Conservation (phyloP, 495 filamentous ascomycete genomes). For the Clohesyomyces aquaticus region DNA sequence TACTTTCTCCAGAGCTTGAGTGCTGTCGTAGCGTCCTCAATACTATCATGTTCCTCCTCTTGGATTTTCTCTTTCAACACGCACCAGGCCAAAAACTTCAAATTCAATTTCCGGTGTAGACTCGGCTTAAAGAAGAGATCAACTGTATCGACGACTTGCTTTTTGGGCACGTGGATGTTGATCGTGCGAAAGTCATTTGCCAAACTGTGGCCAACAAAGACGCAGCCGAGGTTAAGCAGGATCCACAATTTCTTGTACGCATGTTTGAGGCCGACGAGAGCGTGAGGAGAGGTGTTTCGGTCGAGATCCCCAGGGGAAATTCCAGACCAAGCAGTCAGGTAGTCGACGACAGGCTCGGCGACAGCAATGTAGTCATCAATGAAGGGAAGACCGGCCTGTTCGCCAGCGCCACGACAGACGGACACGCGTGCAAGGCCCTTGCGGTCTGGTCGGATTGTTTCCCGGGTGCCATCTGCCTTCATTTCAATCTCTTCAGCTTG, state of each 20-base stretch:
- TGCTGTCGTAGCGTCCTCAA: conserved; percentile 90
- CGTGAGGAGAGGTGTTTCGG: conserved; percentile 69
- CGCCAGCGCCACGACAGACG: conserved; percentile 76
- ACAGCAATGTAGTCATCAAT: conserved; percentile 97
- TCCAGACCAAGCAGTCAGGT: conserved; percentile 89
- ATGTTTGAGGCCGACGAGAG: conserved; percentile 81
- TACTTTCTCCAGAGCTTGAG: conserved; percentile 89
- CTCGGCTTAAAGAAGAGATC: conserved; percentile 77
- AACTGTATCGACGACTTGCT: conserved; percentile 90
- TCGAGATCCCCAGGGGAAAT: conserved; percentile 86
- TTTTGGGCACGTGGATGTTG: conserved; percentile 92
- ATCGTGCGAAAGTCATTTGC: conserved; percentile 95
- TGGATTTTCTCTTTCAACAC: conserved; percentile 92
- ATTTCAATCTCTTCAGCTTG: conserved; percentile 91
- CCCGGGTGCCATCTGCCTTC: conserved; percentile 83
- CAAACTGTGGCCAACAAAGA: conserved; percentile 92
- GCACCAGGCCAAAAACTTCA: conserved; percentile 85
- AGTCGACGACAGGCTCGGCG: conserved; percentile 90
- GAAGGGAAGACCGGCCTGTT: conserved; percentile 78
- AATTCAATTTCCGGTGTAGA: conserved; percentile 73
- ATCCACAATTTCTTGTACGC: conserved; percentile 99
- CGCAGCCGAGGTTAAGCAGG: conserved; percentile 88
- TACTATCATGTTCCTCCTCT: conserved; percentile 83
- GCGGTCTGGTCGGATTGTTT: conserved; percentile 81
- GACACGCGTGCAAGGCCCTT: conserved; percentile 87